Percentiles rank a stretch among this genome's conserved stretches.
Evolutionary conservation across 345 rosid species (phyloP).

Genomic region (Mercurialis annua): DNA sequence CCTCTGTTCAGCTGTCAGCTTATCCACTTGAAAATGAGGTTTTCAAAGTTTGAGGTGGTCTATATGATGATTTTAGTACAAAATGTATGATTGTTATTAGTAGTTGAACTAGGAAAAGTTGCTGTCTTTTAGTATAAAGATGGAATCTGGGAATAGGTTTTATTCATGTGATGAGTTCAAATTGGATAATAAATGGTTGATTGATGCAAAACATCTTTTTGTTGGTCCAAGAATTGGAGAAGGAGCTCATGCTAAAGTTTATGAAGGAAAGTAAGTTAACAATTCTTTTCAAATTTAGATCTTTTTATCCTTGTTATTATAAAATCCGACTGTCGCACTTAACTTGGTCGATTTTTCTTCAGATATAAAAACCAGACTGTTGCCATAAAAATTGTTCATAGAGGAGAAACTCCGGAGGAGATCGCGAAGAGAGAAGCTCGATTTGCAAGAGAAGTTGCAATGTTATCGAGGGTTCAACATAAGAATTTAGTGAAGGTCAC

Average conservation of each 20-base stretch:
- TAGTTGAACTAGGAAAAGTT: neutral
- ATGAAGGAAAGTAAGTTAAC: slow-evolving; percentile 83
- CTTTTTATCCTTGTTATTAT: slow-evolving; percentile 9
- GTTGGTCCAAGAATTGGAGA: slow-evolving; percentile 94
- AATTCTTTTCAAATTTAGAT: slow-evolving; percentile 7
- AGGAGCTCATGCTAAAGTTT: slow-evolving; percentile 93
- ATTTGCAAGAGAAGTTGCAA: slow-evolving; percentile 75
- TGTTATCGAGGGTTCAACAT: slow-evolving; percentile 84
- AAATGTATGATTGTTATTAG: neutral
- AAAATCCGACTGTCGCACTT: too few species aligned
- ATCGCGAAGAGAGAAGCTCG: slow-evolving; percentile 61
- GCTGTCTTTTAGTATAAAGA: slow-evolving; percentile 23
- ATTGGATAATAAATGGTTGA: slow-evolving; percentile 74
- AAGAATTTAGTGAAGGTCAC: slow-evolving; percentile 80
- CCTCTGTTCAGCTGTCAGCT: slow-evolving; percentile 32
- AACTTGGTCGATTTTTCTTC: slow-evolving; percentile 11
- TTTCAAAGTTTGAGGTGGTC: slow-evolving; percentile 18
- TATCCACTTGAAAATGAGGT: slow-evolving; percentile 31
- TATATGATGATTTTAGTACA: slow-evolving; percentile 21
- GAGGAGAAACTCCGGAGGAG: slow-evolving; percentile 74
- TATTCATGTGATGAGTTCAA: slow-evolving; percentile 42
- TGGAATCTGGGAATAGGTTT: slow-evolving; percentile 75
- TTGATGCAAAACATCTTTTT: slow-evolving; percentile 76
- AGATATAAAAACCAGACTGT: slow-evolving; percentile 77
- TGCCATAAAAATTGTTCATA: slow-evolving; percentile 69